Conservation (phyloP, 352 stramenopile species). For the Pilasporangium apinafurcum region DNA sequence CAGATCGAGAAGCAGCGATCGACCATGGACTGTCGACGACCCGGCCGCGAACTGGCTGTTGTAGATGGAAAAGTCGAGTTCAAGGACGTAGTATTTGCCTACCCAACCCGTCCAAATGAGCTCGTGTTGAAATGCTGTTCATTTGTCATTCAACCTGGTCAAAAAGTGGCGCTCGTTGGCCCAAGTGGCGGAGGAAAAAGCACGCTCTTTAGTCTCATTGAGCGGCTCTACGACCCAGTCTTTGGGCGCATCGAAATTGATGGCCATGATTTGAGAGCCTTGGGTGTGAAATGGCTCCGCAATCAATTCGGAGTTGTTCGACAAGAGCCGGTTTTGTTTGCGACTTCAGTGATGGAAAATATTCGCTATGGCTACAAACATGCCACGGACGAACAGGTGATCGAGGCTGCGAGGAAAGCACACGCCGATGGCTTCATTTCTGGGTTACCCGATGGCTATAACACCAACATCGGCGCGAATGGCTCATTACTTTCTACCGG, state of each 20-base stretch:
- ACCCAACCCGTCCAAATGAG: conserved; percentile 42
- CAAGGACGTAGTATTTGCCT: conserved; percentile 32
- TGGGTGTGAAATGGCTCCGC: conserved; percentile 72
- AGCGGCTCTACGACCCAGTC: conserved; percentile 86
- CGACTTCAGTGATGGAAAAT: conserved; percentile 21
- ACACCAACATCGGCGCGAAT: conserved; percentile 81
- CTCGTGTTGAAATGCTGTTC: conserved; percentile 9
- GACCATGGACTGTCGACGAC: conserved; percentile 10
- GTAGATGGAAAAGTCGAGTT: conserved; percentile 8
- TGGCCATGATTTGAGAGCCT: conserved; percentile 23
- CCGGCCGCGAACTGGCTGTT: conserved; percentile 3
- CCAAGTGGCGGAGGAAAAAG: conserved; percentile 59
- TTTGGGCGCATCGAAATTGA: conserved; percentile 10
- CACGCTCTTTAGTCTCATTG: conserved; percentile 84
- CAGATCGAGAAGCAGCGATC: conserved; percentile 14
- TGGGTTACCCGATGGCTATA: conserved; percentile 64
- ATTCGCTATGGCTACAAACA: conserved; percentile 3
- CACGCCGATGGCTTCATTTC: conserved; percentile 54
- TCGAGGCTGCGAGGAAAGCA: conserved; percentile 5
- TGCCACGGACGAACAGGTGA: conserved; percentile 2
- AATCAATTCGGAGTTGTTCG: conserved; percentile 85
- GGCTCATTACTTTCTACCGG: conserved; percentile 24
- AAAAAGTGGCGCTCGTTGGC: conserved; percentile 20
- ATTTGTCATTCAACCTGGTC: conserved; percentile 20
- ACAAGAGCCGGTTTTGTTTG: conserved; percentile 51